Evolutionary conservation across 2,329 filamentous ascomycete genomes (phyloP), one percentile per base, ranked within the genome.

Genomic region (Cladosporium oxysporum): DNA sequence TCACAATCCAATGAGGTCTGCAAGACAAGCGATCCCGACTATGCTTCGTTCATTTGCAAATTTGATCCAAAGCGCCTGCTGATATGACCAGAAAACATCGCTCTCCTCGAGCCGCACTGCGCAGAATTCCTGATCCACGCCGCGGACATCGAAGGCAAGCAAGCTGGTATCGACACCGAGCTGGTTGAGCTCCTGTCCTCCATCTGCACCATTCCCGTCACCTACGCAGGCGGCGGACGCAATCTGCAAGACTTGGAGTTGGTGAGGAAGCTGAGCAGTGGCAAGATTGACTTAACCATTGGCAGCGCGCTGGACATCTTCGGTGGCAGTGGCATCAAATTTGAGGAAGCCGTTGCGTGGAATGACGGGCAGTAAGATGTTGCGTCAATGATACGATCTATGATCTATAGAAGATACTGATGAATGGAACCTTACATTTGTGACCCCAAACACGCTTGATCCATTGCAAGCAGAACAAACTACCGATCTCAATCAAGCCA

Each of bases 91-190:
- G 94, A 91, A 70, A 91, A 91, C 5, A 96, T 98, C 74, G 83
- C 84, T 65, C 81, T 87, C 49, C 85, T 98, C 28, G 92, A 97
- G 74, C 93, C 93, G 6, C 95, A 95, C 79, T 98, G 95, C 82
- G 92, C 91, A 68, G 95, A 99, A 78, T 98, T 99, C 75, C 86
- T 99, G 63, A 95, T 99, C 75, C 95, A 99, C 77, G 95, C 95
- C 18, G 95, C 95, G 50, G 95, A 99, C 78, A 95, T 97, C 69
- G 95, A 99, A 80, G 95, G 95, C 14, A 83, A 98, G 52, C 95
- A 98, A 78, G 86, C 88, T 73, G 95, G 95, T 57, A 91, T 99
- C 69, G 95, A 99, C 73, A 90, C 95, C 77, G 85, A 90, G 70
- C 84, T 99, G 14, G 92, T 99, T 10, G 79, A 83, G 71, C 87